Base-by-base conservation (phyloP, 1,139 yeast species). In the Suhomyces maxii region DNA sequence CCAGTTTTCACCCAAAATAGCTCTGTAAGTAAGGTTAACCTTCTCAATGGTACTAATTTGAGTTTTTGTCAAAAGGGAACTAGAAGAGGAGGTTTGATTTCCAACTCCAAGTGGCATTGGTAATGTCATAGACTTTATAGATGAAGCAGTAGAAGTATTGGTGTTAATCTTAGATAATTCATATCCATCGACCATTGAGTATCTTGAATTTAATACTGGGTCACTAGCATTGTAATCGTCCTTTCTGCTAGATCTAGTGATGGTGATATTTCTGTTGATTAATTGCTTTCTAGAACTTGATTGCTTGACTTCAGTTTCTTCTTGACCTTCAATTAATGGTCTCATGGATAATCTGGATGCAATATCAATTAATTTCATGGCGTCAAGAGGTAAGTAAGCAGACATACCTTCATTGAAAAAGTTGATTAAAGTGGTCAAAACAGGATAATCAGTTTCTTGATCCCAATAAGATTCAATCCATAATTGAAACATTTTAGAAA, bases 381-480 rank as follows among this genome's bases (percentile, higher is more conserved):
- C 73, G 54, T 86, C 91, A 26, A 83, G 66, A 0, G 91, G 93
- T 48, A 86, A 68, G 47, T 65, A 71, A 10, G 61, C 58, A 12
- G 81, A 72, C 25, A 84, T 73, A 13, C 85, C 89, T 64, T 86
- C 93, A 63, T 87, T 87, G 60, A 88, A 84, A 58, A 89, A 86
- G 59, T 86, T 86, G 36, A 87, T 74, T 58, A 89, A 68, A 0
- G 89, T 83, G 9, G 93, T 82, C 40, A 90, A 65, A 32, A 83
- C 71, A 25, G 67, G 69, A 51, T 77, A 79, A 60, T 89, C 97
- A 11, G 69, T 57, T 32, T 78, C 75, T 46, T 76, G 80, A 54
- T 82, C 80, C 97, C 97, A 91, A 61, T 86, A 89, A 44, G 93
- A 84, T 64, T 89, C 95, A 65, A 90, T 68, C 98, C 98, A 91